Percentiles rank a stretch among this genome's conserved stretches.
These are phyloP conservation scores for Sclerotinia spermophila DNA, from an alignment of 2,329 filamentous ascomycete genomes.

Conservation along the genomic window DNA sequence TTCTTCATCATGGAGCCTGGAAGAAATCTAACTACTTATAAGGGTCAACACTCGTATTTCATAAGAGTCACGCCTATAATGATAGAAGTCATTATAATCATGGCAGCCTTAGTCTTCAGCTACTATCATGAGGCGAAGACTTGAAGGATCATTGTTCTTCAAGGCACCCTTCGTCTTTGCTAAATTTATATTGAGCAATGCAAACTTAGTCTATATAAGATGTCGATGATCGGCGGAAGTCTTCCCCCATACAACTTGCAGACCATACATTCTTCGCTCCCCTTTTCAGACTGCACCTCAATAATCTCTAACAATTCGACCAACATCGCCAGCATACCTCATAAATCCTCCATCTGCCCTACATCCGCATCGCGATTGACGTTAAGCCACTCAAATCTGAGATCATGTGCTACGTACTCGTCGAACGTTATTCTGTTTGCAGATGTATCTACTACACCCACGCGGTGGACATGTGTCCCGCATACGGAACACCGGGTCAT, in stretches of 20 bases:
- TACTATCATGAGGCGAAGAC: conserved; percentile 15
- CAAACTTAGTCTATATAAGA: conserved; percentile 10
- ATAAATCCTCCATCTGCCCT: background rate
- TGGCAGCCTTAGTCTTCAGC: conserved; percentile 16
- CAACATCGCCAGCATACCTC: background rate
- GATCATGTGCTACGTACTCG: conserved; percentile 66
- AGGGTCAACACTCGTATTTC: conserved; percentile 17
- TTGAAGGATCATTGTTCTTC: conserved; percentile 7
- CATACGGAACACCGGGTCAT: conserved; percentile 60
- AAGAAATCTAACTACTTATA: background rate
- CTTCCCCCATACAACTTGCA: background rate
- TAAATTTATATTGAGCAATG: conserved; percentile 32
- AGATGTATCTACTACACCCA: conserved; percentile 67
- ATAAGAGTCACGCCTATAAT: conserved; percentile 1
- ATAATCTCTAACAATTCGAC: background rate
- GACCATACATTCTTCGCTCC: background rate
- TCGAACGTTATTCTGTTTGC: conserved; percentile 67
- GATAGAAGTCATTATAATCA: background rate
- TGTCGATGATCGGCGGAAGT: background rate
- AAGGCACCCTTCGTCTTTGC: conserved; percentile 26
- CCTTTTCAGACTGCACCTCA: background rate
- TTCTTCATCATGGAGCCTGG: conserved; percentile 5
- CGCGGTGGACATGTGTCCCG: conserved; percentile 62
- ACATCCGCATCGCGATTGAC: background rate
- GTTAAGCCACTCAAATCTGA: background rate